These are phyloP conservation scores for Candida gorgasii DNA, from an alignment of 805 yeast genomes.

Conservation along the genomic window DNA sequence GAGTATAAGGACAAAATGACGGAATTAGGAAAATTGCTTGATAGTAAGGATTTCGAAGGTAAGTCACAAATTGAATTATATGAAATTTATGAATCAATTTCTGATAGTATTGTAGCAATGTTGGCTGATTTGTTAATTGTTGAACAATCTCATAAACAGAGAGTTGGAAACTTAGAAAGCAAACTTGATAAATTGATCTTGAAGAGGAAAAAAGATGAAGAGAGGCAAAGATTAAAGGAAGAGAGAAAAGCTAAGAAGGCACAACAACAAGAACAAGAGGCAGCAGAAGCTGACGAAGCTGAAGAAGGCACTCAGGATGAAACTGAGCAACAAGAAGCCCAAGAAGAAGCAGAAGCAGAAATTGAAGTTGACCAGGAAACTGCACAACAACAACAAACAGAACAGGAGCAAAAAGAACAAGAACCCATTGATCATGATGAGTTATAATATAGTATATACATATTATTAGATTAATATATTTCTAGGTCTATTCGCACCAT, in stretches of 20 bases:
- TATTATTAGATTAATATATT: not conserved
- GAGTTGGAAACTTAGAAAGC: conserved; percentile 26
- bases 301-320: conserved; percentile 9
- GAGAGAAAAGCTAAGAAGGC: conserved; percentile 24
- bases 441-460: conserved; percentile 12
- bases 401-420: conserved; percentile 6
- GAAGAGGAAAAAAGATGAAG: conserved; percentile 34
- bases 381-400: conserved; percentile 6
- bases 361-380: conserved; percentile 11
- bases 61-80: conserved; percentile 27
- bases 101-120: conserved; percentile 29
- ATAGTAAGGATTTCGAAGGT: conserved; percentile 21
- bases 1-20: conserved; percentile 30
- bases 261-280: conserved; percentile 12
- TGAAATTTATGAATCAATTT: conserved; percentile 24
- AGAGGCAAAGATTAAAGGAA: conserved; percentile 32
- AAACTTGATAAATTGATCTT: conserved; percentile 30
- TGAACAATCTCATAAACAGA: conserved; percentile 29
- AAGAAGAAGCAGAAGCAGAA: conserved; percentile 11
- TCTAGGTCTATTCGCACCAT: too few relatives aligned
- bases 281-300: conserved; percentile 11
- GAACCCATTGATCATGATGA: conserved; percentile 23
- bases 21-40: conserved; percentile 24
- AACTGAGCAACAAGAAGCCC: conserved; percentile 12
- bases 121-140: conserved; percentile 29